Percentiles rank a stretch among this genome's conserved stretches.
These are phyloP conservation scores for Miscanthus sacchariflorus DNA, from an alignment of 202 grass and related monocot genomes.

Conservation along the genomic window DNA sequence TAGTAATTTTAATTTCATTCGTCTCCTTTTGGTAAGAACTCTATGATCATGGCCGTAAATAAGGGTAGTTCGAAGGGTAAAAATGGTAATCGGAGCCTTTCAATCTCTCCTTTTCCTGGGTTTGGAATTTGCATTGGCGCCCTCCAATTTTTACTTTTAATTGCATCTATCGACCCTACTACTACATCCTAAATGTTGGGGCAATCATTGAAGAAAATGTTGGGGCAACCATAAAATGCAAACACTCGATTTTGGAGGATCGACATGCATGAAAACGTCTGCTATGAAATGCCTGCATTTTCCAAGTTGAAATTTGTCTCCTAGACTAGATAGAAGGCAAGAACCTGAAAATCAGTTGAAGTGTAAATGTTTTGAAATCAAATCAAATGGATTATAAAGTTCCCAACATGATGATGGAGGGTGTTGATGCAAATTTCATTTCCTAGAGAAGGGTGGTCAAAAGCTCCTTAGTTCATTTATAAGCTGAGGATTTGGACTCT, in stretches of 20 bases:
- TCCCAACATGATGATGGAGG: constrained; percentile 22
- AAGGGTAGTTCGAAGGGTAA: constrained; percentile 57
- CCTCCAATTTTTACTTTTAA: constrained; percentile 30
- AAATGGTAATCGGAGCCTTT: constrained; percentile 48
- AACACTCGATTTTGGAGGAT: background rate
- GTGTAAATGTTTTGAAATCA: background rate
- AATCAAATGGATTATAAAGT: background rate
- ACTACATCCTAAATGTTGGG: background rate
- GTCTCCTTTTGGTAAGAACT: constrained; percentile 47
- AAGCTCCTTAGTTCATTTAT: constrained; percentile 45
- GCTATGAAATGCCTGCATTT: background rate
- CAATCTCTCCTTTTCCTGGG: background rate
- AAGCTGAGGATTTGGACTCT: constrained; percentile 45
- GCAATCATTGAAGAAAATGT: background rate
- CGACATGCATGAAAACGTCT: background rate
- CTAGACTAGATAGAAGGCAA: background rate
- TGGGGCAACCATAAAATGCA: background rate
- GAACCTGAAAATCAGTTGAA: background rate
- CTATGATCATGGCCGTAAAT: constrained; percentile 57
- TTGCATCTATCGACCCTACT: background rate
- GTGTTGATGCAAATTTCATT: constrained; percentile 48
- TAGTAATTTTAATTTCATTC: constrained; percentile 38
- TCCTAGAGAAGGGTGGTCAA: constrained; percentile 16
- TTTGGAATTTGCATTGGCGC: constrained; percentile 51
- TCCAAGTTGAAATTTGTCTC: background rate